Evolutionary conservation across 768 basidiomycete species (phyloP).

Genomic region (Hydnomerulius pinastri): DNA sequence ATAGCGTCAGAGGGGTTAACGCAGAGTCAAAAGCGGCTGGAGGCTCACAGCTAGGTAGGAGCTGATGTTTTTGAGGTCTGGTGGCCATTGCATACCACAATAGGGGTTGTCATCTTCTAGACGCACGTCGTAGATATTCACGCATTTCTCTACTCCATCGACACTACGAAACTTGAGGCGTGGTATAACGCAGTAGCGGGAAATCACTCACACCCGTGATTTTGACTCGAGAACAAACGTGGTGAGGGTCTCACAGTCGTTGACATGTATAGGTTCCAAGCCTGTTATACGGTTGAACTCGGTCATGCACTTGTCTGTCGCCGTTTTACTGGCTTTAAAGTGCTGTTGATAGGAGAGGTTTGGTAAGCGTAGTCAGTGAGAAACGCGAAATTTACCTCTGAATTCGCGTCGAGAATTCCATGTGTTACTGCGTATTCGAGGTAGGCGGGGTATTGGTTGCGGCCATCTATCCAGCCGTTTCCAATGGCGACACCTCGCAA

Average conservation of each 20-base stretch:
- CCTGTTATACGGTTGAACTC: slow-evolving; percentile 36
- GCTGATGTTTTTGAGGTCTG: slow-evolving; percentile 75
- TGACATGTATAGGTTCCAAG: slow-evolving; percentile 58
- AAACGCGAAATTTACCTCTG: slow-evolving; percentile 50
- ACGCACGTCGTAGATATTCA: slow-evolving; percentile 95
- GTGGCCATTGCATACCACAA: slow-evolving; percentile 99
- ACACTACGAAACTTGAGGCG: slow-evolving; percentile 43
- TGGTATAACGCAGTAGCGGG: neutral
- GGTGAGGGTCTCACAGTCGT: slow-evolving; percentile 63
- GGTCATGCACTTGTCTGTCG: slow-evolving; percentile 60
- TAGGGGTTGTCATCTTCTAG: slow-evolving; percentile 81
- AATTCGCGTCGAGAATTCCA: slow-evolving; percentile 71
- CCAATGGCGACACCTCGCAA: slow-evolving; percentile 88
- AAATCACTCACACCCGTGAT: slow-evolving; percentile 21
- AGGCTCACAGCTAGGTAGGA: slow-evolving; percentile 75
- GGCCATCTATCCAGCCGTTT: slow-evolving; percentile 97
- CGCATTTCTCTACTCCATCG: slow-evolving; percentile 71
- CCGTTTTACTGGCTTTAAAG: slow-evolving; percentile 59
- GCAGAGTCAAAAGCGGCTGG: neutral
- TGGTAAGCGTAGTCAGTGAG: neutral
- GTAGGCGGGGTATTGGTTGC: slow-evolving; percentile 86
- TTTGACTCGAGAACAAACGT: slow-evolving; percentile 37
- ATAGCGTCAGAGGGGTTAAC: neutral
- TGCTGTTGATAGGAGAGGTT: slow-evolving; percentile 39
- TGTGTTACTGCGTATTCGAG: slow-evolving; percentile 82